Percentiles rank a stretch among this genome's conserved stretches.
Conservation (phyloP, 192 early-diverging fungal genomes). For the Dissophora ornata region DNA sequence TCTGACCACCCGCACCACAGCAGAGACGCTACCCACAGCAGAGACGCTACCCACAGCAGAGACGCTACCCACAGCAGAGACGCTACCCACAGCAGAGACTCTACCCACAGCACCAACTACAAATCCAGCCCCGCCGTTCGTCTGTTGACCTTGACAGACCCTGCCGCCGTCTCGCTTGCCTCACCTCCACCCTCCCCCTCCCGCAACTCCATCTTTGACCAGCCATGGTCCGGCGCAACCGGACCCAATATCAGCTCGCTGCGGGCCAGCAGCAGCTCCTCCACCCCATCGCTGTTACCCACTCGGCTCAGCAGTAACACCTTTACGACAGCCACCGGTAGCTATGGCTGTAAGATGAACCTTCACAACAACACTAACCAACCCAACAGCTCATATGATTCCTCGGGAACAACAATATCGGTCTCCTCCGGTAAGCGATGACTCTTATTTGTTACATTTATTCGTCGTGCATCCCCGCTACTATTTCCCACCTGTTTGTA, state of each 20-base stretch:
- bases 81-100: too few relatives aligned
- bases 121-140: too few relatives aligned
- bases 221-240: constrained; percentile 26
- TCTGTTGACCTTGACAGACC: not conserved
- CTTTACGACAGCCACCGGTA: too few relatives aligned
- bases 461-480: too few relatives aligned
- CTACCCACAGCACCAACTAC: not conserved
- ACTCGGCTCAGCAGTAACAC: not conserved
- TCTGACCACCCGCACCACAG: too few relatives aligned
- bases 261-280: constrained; percentile 12
- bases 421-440: not conserved
- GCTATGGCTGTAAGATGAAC: constrained; percentile 11
- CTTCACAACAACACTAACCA: constrained; percentile 7
- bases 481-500: too few relatives aligned
- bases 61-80: not conserved
- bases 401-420: not conserved
- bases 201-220: constrained; percentile 48
- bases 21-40: not conserved
- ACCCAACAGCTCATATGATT: not conserved
- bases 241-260: constrained; percentile 45
- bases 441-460: not conserved
- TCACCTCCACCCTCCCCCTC: constrained; percentile 49
- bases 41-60: not conserved
- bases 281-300: not conserved
- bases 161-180: constrained; percentile 14